Conservation (phyloP, 1,284 basidiomycete genomes). For the Sporisorium graminicola region DNA sequence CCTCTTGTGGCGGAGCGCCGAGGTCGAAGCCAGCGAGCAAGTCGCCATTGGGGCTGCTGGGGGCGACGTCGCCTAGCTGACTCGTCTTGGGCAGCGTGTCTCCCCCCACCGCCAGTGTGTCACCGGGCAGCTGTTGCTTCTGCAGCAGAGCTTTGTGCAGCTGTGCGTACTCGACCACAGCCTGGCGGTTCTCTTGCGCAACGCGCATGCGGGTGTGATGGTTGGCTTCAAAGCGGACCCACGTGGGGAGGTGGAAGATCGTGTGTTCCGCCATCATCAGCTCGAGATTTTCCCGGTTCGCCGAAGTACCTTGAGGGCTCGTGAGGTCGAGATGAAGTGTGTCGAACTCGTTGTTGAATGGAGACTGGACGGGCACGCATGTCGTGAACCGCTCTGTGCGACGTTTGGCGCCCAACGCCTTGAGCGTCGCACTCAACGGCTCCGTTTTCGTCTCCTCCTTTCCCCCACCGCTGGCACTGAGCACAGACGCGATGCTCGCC, state of each 20-base stretch:
- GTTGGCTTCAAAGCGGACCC: constrained; percentile 32
- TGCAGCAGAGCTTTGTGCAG: not conserved
- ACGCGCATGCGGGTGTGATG: constrained; percentile 10
- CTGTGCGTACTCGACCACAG: constrained; percentile 1
- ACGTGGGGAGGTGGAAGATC: constrained; percentile 30
- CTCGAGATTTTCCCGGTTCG: constrained; percentile 10
- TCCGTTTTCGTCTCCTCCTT: not conserved
- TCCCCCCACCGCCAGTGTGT: not conserved
- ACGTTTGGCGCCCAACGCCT: constrained; percentile 37
- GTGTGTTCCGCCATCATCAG: constrained; percentile 18
- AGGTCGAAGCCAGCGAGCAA: constrained; percentile 35
- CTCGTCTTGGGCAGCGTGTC: constrained; percentile 19
- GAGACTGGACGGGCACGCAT: constrained; percentile 6
- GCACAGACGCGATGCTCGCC: constrained; percentile 16
- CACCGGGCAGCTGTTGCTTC: too few relatives aligned
- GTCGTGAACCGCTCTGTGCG: constrained; percentile 13
- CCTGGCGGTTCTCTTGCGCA: constrained; percentile 17
- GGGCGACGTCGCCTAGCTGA: constrained; percentile 20
- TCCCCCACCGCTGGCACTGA: not conserved
- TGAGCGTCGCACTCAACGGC: constrained; percentile 42
- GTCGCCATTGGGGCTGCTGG: constrained; percentile 38
- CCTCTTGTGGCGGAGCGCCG: not conserved
- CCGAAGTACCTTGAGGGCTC: not conserved
- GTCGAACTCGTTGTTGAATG: not conserved
- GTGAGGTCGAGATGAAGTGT: not conserved